Evolutionary conservation across 2,329 filamentous ascomycete species (phyloP), one percentile per base, ranked within the genome.

Genomic region (Biscogniauxia sp.): DNA sequence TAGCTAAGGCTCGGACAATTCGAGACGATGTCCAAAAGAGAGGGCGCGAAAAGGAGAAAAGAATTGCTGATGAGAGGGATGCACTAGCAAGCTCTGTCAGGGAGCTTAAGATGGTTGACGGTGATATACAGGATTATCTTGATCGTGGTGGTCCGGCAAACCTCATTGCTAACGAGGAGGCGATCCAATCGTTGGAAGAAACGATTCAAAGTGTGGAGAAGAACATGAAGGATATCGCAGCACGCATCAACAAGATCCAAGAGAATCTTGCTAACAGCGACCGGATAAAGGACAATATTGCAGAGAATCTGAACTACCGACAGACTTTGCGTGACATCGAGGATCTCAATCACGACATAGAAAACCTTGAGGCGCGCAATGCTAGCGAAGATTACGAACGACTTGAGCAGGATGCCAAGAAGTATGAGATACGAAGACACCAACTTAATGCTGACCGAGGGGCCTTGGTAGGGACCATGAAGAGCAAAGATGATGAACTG

Each of bases 291-390:
- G 89, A 91, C 69, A 93, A 91, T 65, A 97, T 99, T 68, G 82
- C 82, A 20, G 93, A 98, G 73, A 99, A 99, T 69, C 79, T 98
- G 56, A 88, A 88, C 64, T 97, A 93, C 73, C 90, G 95, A 60
- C 89, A 89, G 72, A 89, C 91, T 62, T 81, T 87, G 59, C 84
- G 87, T 58, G 83, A 88, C 45, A 81, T 97, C 1, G 83, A 91
- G 51, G 79, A 79, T 3, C 83, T 97, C 6, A 79, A 85, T 58
- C 74, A 75, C 19, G 90, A 95, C 62, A 93, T 99, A 64, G 75
- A 79, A 50, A 84, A 91, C 61, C 82, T 99, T 5, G 88, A 93
- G 74, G 82, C 84, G 11, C 88, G 92, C 64, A 91, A 95, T 71
- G 93, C 92, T 0, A 88, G 91, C 64, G 90, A 90, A 51, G 93